A percentile compares a stretch with the other conserved stretches of the same genome.
Conservation (phyloP, 805 yeast species). For the Alloascoidea hylecoeti region DNA sequence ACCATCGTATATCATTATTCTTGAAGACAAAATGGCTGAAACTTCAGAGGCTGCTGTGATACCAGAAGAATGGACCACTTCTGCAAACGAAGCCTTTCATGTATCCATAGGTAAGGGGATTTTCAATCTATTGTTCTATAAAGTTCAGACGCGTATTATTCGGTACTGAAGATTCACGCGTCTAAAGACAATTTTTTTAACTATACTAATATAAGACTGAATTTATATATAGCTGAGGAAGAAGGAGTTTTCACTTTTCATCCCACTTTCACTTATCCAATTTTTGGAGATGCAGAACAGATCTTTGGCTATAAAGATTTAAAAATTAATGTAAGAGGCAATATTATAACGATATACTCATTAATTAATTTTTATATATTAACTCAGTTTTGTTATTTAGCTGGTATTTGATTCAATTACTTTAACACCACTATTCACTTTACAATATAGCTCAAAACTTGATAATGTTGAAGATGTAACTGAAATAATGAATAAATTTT, state of each 20-base stretch:
- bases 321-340: conserved; percentile 31
- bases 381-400: conserved; percentile 2
- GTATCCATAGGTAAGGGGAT: conserved; percentile 24
- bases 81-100: conserved; percentile 55
- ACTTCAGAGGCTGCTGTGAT: not conserved
- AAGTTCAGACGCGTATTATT: too few relatives aligned
- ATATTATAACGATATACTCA: conserved; percentile 6
- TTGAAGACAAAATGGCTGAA: too few relatives aligned
- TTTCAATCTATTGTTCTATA: not conserved
- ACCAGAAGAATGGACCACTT: conserved; percentile 58
- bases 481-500: conserved; percentile 33
- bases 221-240: conserved; percentile 28
- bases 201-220: not conserved
- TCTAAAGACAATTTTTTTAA: not conserved
- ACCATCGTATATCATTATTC: too few relatives aligned
- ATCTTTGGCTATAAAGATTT: conserved; percentile 74
- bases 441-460: conserved; percentile 38
- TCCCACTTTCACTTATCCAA: conserved; percentile 83
- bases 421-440: conserved; percentile 57
- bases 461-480: conserved; percentile 42
- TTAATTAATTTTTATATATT: not conserved
- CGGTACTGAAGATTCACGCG: too few relatives aligned
- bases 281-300: conserved; percentile 83
- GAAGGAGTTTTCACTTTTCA: conserved; percentile 48
- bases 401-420: conserved; percentile 64